A percentile compares a stretch with the other conserved stretches of the same genome.
Evolutionary conservation across 2,329 filamentous ascomycete species (phyloP).

Genomic region (Sclerotiophoma versabilis): DNA sequence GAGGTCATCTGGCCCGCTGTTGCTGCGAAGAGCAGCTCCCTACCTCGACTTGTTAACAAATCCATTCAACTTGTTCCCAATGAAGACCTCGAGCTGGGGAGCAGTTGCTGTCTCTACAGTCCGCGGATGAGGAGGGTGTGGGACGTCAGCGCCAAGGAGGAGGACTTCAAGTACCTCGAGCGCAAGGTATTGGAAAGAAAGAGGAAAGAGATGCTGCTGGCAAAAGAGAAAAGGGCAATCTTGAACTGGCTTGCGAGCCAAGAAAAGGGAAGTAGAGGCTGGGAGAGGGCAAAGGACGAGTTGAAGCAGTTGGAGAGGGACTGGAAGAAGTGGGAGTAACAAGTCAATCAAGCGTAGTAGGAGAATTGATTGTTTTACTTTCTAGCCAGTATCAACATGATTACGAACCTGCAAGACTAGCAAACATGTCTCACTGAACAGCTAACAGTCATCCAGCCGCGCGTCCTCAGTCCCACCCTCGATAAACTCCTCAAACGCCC

Average conservation of each 20-base stretch:
- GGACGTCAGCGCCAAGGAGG: constrained; percentile 67
- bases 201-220: constrained; percentile 48
- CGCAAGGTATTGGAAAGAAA: constrained; percentile 63
- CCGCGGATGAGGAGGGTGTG: constrained; percentile 79
- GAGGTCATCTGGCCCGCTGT: constrained; percentile 74
- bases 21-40: constrained; percentile 55
- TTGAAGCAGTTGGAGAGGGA: constrained; percentile 34
- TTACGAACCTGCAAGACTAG: too few species aligned
- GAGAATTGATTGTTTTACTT: too few species aligned
- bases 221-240: constrained; percentile 52
- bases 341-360: too few species aligned
- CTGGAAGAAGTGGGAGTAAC: constrained; percentile 43
- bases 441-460: too few species aligned
- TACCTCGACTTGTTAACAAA: constrained; percentile 55
- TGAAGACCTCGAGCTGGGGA: constrained; percentile 51
- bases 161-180: constrained; percentile 72
- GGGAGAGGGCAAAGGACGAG: constrained; percentile 36
- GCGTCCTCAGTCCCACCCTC: too few species aligned
- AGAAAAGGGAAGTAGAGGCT: constrained; percentile 33
- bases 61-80: constrained; percentile 64
- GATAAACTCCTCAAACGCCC: too few species aligned
- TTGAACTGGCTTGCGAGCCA: constrained; percentile 31
- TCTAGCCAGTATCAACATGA: too few species aligned
- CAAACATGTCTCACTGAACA: too few species aligned
- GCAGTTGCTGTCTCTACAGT: constrained; percentile 80